Evolutionary conservation across 2,329 filamentous ascomycete species (phyloP).

Genomic region (Trichoderma afroharzianum): DNA sequence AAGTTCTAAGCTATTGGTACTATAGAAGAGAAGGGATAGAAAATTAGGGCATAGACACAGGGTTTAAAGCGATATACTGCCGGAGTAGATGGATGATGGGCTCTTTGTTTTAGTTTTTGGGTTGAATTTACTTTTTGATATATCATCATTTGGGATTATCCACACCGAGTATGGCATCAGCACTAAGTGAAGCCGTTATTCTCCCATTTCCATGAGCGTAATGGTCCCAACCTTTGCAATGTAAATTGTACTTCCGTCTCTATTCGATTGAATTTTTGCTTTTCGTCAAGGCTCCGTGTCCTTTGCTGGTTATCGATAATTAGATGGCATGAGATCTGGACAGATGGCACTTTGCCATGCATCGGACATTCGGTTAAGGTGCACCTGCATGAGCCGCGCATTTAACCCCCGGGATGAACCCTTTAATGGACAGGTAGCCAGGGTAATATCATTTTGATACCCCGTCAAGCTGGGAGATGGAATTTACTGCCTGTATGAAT

Average conservation of each 20-base stretch:
- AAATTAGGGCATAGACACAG: not conserved
- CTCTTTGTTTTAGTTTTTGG: not conserved
- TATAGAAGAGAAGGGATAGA: not conserved
- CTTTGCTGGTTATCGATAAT: not conserved
- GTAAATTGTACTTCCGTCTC: not conserved
- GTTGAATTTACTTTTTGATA: not conserved
- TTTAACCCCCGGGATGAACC: not conserved
- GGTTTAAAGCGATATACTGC: not conserved
- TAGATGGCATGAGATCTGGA: not conserved
- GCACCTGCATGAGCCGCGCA: not conserved
- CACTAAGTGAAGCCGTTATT: not conserved
- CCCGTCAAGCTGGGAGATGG: not conserved
- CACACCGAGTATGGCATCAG: not conserved
- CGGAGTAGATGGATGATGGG: not conserved
- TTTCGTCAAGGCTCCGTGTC: not conserved
- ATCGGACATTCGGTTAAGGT: not conserved
- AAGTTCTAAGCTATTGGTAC: not conserved
- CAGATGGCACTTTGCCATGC: not conserved
- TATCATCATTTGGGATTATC: not conserved
- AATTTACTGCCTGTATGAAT: not conserved
- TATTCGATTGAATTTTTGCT: not conserved
- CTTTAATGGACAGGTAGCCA: not conserved
- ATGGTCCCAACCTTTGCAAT: not conserved
- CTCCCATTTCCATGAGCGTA: not conserved
- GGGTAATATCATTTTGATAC: not conserved